phyloP scores from a whole-genome alignment of 352 stramenopile genomes.

The Globisporangium sylvaticum region DNA sequence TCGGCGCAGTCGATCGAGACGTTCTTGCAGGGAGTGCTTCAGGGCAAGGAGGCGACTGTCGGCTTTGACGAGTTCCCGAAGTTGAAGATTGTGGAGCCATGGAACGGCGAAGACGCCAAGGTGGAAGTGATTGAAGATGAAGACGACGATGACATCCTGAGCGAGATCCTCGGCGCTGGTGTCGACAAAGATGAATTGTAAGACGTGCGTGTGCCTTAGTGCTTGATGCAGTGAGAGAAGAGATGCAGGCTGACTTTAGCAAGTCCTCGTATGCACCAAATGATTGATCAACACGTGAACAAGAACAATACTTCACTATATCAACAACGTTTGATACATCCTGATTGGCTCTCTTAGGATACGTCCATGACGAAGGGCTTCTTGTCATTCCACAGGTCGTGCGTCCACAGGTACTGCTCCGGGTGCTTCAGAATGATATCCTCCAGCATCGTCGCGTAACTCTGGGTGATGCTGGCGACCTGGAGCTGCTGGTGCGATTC shows the following conservation, averaged over 20 bases:
- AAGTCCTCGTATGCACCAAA: not conserved
- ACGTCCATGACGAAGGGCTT: conserved; percentile 4
- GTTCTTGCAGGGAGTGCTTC: conserved; percentile 73
- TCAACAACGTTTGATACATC: not conserved
- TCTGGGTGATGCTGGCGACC: conserved; percentile 25
- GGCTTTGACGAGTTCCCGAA: conserved; percentile 55
- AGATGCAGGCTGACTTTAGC: not conserved
- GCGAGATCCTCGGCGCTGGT: conserved; percentile 65
- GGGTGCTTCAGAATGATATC: conserved; percentile 25
- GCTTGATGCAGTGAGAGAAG: not conserved
- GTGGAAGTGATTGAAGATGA: conserved; percentile 72
- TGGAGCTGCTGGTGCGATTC: conserved; percentile 10
- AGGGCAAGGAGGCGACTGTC: conserved; percentile 61
- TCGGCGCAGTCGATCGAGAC: conserved; percentile 56
- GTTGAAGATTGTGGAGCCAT: conserved; percentile 63
- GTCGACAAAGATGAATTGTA: conserved; percentile 82
- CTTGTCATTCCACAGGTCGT: conserved; percentile 39
- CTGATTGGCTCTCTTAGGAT: not conserved
- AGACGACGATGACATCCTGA: conserved; percentile 86
- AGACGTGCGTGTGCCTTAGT: not conserved
- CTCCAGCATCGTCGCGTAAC: conserved; percentile 37
- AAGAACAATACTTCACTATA: not conserved
- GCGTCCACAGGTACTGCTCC: conserved; percentile 56
- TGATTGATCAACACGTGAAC: not conserved
- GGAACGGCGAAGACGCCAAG: conserved; percentile 82